Base-by-base conservation (phyloP, 768 basidiomycete genomes). In the Agrocybe pediades region DNA sequence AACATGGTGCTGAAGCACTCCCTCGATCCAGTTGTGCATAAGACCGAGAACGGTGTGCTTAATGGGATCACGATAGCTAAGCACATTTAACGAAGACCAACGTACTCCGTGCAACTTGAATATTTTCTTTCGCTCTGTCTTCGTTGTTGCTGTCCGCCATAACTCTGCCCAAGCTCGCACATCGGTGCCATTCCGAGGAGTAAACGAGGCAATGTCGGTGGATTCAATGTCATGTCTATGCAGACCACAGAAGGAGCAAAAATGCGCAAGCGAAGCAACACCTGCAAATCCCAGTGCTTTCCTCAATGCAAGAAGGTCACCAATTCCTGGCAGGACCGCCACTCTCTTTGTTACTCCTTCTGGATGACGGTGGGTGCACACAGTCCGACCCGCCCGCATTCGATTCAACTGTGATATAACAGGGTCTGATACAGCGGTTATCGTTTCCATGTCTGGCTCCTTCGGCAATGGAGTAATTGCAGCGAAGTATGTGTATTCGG, bases 61-160 rank as follows among this genome's bases (percentile, higher is more conserved):
- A 13, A 71, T 63, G 45, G 69, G 68, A 36, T 71, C 61, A 61
- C 67, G 66, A 41, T 71, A 71, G 17, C 58, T 57, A 13, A 72
- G 52, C 25, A 48, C 24, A 50, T 65, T 61, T 9, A 70, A 36
- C 27, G 64, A 53, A n/a, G 68, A 63, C 65, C 65, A 71, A 15
- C 61, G 51, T 0, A 71, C 60, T 30, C 71, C 71, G 11, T 57
- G 20, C 15, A 46, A 30, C 25, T 47, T 33, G 26, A 59, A 46
- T 6, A 63, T 27, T 29, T 40, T 20, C 19, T 57, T 45, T n/a
- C 56, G 60, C 17, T 43, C 15, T 42, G 30, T 56, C n/a, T 62
- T 59, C 11, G 62, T 65, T 19, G 55, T 53, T 19, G 63, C 57
- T 5, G 46, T 26, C 1, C 24, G 41, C 54, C 60, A 63, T 39